These are phyloP conservation scores for Amanita exitialis DNA, from an alignment of 768 basidiomycete species.

Conservation along the genomic window DNA sequence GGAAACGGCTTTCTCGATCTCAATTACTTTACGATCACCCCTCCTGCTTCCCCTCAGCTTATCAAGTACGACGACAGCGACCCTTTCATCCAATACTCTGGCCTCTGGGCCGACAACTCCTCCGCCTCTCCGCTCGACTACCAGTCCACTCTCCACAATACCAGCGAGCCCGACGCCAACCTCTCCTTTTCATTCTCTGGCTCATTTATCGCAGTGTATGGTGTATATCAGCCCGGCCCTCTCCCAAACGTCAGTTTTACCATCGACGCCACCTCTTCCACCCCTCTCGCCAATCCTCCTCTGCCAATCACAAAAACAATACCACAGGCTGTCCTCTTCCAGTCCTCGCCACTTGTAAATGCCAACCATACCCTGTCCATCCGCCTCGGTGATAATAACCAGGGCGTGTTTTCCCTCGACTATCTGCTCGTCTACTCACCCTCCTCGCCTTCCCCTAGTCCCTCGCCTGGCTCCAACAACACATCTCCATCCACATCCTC, in stretches of 20 bases:
- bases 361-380: neutral
- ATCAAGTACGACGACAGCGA: neutral
- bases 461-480: neutral
- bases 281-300: neutral
- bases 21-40: neutral
- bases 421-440: neutral
- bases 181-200: neutral
- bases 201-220: neutral
- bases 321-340: neutral
- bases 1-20: neutral
- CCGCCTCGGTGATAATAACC: neutral
- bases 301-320: neutral
- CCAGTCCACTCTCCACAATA: neutral
- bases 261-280: neutral
- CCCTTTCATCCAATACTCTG: neutral
- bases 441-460: neutral
- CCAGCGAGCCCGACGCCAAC: no score
- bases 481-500: no score
- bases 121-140: neutral
- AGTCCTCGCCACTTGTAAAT: neutral
- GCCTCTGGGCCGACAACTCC: neutral
- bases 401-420: neutral
- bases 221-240: neutral
- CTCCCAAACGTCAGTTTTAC: neutral
- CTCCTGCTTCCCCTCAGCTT: neutral